Conservation (phyloP, 169 alveolate species). For the Plasmodium inui region DNA sequence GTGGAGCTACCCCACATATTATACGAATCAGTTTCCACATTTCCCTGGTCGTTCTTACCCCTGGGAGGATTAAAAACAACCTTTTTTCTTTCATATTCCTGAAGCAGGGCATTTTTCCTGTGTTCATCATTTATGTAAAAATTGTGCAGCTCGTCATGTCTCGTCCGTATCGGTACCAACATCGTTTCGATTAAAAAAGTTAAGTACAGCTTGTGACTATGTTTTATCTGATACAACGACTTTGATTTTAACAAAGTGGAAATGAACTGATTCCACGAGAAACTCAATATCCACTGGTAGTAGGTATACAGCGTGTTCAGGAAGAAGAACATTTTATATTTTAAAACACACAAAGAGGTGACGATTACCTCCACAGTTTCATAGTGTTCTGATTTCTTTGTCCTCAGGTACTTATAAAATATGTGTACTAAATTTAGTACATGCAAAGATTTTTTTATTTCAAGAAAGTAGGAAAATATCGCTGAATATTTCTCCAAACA, state of each 20-base stretch:
- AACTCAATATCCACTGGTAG: slow-evolving; percentile 58
- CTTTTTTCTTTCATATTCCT: slow-evolving; percentile 34
- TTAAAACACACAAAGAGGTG: slow-evolving; percentile 35
- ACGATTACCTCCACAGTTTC: slow-evolving; percentile 26
- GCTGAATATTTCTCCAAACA: slow-evolving; percentile 72
- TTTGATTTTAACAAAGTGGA: slow-evolving; percentile 28
- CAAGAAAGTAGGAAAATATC: slow-evolving; percentile 67
- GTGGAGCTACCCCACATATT: neutral
- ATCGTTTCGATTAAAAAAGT: slow-evolving; percentile 61
- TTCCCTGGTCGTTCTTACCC: neutral
- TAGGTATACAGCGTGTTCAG: slow-evolving; percentile 65
- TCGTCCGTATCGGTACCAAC: slow-evolving; percentile 53
- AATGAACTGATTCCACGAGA: slow-evolving; percentile 60
- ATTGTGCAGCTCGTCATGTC: slow-evolving; percentile 62
- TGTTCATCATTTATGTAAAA: slow-evolving; percentile 44
- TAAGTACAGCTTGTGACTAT: slow-evolving; percentile 50
- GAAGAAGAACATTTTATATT: slow-evolving; percentile 55
- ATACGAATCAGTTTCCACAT: neutral
- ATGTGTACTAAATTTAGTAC: slow-evolving; percentile 73
- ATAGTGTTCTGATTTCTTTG: neutral
- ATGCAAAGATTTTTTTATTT: slow-evolving; percentile 71
- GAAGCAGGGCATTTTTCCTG: slow-evolving; percentile 22
- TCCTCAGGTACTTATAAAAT: slow-evolving; percentile 72
- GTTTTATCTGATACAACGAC: slow-evolving; percentile 60
- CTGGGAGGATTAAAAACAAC: neutral